Evolutionary conservation across 192 early-diverging fungal species (phyloP), one percentile per base, ranked within the genome.

Genomic region (Coemansia sp.): DNA sequence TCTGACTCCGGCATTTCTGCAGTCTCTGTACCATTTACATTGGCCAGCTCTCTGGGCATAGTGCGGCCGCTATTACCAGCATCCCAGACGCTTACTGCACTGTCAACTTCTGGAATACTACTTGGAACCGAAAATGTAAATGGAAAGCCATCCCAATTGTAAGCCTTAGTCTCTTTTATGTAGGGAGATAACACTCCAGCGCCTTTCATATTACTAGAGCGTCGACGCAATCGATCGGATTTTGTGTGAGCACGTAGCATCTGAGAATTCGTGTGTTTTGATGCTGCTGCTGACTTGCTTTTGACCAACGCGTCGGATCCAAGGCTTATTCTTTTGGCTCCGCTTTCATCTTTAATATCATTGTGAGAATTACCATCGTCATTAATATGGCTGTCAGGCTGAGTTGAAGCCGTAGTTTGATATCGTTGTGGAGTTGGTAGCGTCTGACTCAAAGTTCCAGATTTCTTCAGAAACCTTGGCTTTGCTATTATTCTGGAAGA

Each of bases 91-190:
- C 22, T 58, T 25, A 58, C n/a, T 40, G 16, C 39, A 38, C 22
- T 40, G 39, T 58, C 56, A 7, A 58, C 39, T 40, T 58, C 39
- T 11, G 56, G 39, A 17, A 37, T 40, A 41, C 22, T 41, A 40
- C 38, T 58, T 14, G 56, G 56, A 13, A 58, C 13, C 7, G 56
- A 11, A 41, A 58, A 58, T 14, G 56, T 58, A 58, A 58, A 58
- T 37, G 4, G 56, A 38, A 58, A 40, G 10, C 13, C 13, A 1
- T 58, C 56, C 56, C 56, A 58, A 13, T 19, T 59, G 3, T 39
- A 7, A 11, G 12, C 16, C 32, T 59, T 59, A 16, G 11, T 16
- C 10, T 16, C 16, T 16, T 41, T 17, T 6, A 6, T 41, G 39
- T 17, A 41, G 16, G 57, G 57, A 17, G 57, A 11, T 40, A 16